A percentile compares a stretch with the other conserved stretches of the same genome.
Conservation (phyloP, 495 filamentous ascomycete species). For the Penicillium paxilli region DNA sequence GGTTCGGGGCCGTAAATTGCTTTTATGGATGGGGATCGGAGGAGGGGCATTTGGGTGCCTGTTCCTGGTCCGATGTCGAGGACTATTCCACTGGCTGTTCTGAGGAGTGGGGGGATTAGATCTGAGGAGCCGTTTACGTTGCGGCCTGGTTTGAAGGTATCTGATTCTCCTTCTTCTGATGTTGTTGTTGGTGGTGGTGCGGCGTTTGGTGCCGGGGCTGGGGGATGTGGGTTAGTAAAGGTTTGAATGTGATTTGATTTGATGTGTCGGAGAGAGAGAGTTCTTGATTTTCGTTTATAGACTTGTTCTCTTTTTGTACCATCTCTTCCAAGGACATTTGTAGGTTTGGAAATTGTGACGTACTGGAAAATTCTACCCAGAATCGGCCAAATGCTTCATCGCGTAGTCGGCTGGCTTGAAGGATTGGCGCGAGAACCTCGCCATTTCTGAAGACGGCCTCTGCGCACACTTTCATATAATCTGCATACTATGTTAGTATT, state of each 20-base stretch:
- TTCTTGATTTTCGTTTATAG: no score
- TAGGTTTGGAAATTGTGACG: slow-evolving; percentile 11
- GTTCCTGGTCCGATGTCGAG: slow-evolving; percentile 54
- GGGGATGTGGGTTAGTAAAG: not conserved
- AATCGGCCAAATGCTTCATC: slow-evolving; percentile 47
- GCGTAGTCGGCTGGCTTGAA: slow-evolving; percentile 30
- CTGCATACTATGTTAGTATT: slow-evolving; percentile 16
- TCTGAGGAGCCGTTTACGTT: slow-evolving; percentile 24
- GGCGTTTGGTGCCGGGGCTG: not conserved
- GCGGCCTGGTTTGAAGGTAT: slow-evolving; percentile 2
- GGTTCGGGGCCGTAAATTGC: slow-evolving; percentile 71
- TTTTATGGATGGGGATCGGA: slow-evolving; percentile 44
- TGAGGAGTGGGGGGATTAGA: slow-evolving; percentile 41
- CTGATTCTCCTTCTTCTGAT: not conserved
- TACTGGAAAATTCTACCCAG: slow-evolving; percentile 43
- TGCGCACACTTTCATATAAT: slow-evolving; percentile 32
- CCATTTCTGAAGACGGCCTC: slow-evolving; percentile 36
- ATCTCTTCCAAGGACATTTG: no score
- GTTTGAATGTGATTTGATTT: not conserved
- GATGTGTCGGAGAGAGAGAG: not conserved
- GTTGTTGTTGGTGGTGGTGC: not conserved
- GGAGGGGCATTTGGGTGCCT: slow-evolving; percentile 47
- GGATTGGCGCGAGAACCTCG: slow-evolving; percentile 38
- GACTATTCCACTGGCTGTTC: slow-evolving; percentile 37
- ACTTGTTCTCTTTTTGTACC: no score